These are phyloP conservation scores for Knoxdaviesia proteae DNA, from an alignment of 2,329 filamentous ascomycete species.

Conservation along the genomic window DNA sequence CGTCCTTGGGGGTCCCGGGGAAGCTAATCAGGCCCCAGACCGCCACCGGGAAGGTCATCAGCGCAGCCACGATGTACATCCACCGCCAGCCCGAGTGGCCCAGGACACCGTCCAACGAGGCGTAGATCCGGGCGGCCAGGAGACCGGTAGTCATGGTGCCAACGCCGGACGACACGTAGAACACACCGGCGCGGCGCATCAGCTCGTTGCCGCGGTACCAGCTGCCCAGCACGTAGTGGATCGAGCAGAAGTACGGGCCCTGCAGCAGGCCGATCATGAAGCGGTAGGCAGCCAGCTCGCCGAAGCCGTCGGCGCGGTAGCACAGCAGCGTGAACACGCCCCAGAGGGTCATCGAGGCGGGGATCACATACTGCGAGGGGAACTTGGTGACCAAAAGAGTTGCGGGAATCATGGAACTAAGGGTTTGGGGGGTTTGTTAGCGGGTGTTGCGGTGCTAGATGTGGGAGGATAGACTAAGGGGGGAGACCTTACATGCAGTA, in stretches of 20 bases:
- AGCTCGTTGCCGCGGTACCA: slow-evolving; percentile 29
- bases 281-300: slow-evolving; percentile 28
- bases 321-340: slow-evolving; percentile 35
- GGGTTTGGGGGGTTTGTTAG: slow-evolving; percentile 16
- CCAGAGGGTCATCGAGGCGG: slow-evolving; percentile 30
- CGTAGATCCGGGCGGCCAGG: slow-evolving; percentile 21
- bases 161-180: slow-evolving; percentile 26
- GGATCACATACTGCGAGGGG: slow-evolving; percentile 28
- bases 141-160: slow-evolving; percentile 30
- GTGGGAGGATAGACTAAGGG: background rate
- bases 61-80: slow-evolving; percentile 32
- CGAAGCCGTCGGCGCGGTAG: slow-evolving; percentile 24
- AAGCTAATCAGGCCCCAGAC: slow-evolving; percentile 28
- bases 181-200: slow-evolving; percentile 25
- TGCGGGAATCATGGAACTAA: slow-evolving; percentile 29
- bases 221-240: slow-evolving; percentile 19
- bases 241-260: slow-evolving; percentile 18
- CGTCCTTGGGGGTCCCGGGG: slow-evolving; percentile 23
- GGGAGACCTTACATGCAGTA: no score
- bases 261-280: slow-evolving; percentile 35
- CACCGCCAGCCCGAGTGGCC: slow-evolving; percentile 30
- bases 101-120: slow-evolving; percentile 19
- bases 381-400: slow-evolving; percentile 25
- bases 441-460: background rate
- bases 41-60: slow-evolving; percentile 33